Evolutionary conservation across 2,329 filamentous ascomycete species (phyloP).

Genomic region (Neopestalotiopsis rosae): DNA sequence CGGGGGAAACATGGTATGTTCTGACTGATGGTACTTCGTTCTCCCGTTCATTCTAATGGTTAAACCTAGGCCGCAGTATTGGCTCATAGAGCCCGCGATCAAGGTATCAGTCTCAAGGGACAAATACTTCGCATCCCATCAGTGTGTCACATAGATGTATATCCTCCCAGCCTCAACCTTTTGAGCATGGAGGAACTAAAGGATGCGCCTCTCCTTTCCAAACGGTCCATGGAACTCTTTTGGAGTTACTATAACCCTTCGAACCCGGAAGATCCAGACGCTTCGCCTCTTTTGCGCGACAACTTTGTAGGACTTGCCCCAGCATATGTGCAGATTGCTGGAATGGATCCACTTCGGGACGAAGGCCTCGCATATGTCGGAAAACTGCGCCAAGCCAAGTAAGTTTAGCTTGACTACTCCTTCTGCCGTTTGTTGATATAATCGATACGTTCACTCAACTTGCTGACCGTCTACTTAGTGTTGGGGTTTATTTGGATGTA

Average conservation of each 20-base stretch:
- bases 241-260: neutral
- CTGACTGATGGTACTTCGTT: neutral
- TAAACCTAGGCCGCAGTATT: neutral
- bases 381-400: neutral
- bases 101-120: neutral
- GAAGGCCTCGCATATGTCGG: neutral
- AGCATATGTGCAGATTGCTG: neutral
- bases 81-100: neutral
- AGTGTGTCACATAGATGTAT: neutral
- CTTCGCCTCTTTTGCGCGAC: neutral
- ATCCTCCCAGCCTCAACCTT: neutral
- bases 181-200: neutral
- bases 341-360: neutral
- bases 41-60: neutral
- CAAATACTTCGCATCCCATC: slow-evolving; percentile 1
- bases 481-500: neutral
- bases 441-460: neutral
- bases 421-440: neutral
- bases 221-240: neutral
- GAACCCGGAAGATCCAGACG: neutral
- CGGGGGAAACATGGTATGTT: neutral
- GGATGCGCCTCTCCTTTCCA: neutral
- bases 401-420: neutral
- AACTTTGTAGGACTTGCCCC: neutral
- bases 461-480: neutral